Evolutionary conservation across 1,139 yeast species (phyloP), one percentile per base, ranked within the genome.

Genomic region (Yamadazyma membranifaciens): DNA sequence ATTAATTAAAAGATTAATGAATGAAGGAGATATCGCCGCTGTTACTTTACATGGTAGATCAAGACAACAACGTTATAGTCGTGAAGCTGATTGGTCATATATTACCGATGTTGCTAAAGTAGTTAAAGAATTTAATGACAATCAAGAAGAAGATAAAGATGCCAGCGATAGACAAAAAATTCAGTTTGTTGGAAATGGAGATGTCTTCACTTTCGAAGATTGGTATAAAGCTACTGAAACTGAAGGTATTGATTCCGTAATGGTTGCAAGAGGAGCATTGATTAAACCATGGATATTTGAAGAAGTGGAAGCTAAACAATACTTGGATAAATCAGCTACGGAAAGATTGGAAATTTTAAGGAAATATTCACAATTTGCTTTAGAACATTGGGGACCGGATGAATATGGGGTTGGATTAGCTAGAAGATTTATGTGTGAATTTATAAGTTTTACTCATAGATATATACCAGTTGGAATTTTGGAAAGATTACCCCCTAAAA

Each of bases 271-370:
- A 54, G 98, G 98, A 41, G 98, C 98, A 0, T 77, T 92, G 50
- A 91, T 94, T 60, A 92, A 94, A 64, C 99, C 99, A 36, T 92
- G 99, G 99, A 87, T 92, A 37, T 92, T 92, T 55, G 98, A 94
- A 67, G 99, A 92, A 65, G 80, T 94, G 40, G 94, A 91, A 43
- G 74, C 94, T 7, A 81, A 81, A 55, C 98, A 92, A 62, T 84
- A 89, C 58, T 65, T 92, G 49, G 99, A 92, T 63, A 94, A 92
- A 64, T 73, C 88, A 2, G 83, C 96, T n/a, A 70, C 82, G 30
- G 97, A 92, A 63, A 79, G 99, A 62, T 74, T 92, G 44, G 95
- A 83, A 26, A 79, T 84, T 41, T 64, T 91, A 52, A 71, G 72
- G 47, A 75, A 73, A 40, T 92, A 82, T 58, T 80, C 95, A 11